A percentile compares a stretch with the other conserved stretches of the same genome.
These are phyloP conservation scores for Cyclotella cryptica DNA, from an alignment of 108 stramenopile species.

Conservation along the genomic window DNA sequence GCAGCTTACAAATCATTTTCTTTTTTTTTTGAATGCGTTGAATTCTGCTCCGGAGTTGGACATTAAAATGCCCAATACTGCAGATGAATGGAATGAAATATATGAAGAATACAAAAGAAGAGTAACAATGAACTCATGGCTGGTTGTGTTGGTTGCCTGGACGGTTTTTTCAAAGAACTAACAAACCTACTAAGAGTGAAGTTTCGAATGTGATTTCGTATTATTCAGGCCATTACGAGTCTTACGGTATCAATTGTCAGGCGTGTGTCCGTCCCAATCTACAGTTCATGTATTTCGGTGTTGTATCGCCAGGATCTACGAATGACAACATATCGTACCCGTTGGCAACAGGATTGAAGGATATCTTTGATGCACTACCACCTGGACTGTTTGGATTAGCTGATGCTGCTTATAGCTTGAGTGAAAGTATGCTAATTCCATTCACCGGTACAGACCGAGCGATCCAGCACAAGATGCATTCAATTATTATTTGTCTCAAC, in stretches of 20 bases:
- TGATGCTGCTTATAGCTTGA: not conserved
- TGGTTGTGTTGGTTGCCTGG: not conserved
- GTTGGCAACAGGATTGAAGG: not conserved
- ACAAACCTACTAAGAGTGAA: slow-evolving; percentile 6
- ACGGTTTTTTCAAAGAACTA: slow-evolving; percentile 1
- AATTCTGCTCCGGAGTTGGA: slow-evolving; percentile 2
- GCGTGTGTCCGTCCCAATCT: not conserved
- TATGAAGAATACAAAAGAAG: not conserved
- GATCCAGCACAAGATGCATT: not conserved
- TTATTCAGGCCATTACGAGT: too few relatives aligned
- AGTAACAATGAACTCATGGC: not conserved
- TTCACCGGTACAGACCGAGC: not conserved
- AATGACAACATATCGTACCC: too few relatives aligned
- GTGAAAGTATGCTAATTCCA: not conserved
- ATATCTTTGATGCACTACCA: not conserved
- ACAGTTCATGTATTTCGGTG: not conserved
- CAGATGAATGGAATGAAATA: not conserved
- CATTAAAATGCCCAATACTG: not conserved
- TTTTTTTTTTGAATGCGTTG: not conserved
- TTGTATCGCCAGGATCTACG: too few relatives aligned
- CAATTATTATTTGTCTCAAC: slow-evolving; percentile 29
- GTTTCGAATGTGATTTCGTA: too few relatives aligned
- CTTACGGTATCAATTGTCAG: slow-evolving; percentile 3
- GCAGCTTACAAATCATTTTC: too few relatives aligned
- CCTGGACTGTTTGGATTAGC: not conserved